phyloP scores from a whole-genome alignment of 768 basidiomycete genomes.

The Lenzites betulinus region DNA sequence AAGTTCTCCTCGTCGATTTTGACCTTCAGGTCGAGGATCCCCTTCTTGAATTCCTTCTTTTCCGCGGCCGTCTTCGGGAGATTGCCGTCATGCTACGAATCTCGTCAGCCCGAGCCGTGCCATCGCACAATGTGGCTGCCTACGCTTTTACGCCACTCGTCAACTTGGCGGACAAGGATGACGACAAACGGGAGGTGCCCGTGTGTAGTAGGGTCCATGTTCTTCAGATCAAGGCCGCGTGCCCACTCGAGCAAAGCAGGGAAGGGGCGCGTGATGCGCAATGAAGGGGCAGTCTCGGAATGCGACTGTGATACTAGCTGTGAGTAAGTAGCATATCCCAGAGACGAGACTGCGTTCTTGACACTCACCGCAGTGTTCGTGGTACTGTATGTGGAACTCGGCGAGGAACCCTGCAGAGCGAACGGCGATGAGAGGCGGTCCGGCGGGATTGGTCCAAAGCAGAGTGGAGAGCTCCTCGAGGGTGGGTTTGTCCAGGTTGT shows the following conservation, averaged over 20 bases:
- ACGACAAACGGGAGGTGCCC: slow-evolving; percentile 89
- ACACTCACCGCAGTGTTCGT: slow-evolving; percentile 78
- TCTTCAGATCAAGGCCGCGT: slow-evolving; percentile 65
- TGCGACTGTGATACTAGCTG: slow-evolving; percentile 34
- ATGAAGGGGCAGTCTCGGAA: slow-evolving; percentile 57
- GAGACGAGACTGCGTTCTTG: neutral
- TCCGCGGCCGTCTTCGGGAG: slow-evolving; percentile 60
- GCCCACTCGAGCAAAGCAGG: slow-evolving; percentile 77
- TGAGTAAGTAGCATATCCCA: slow-evolving; percentile 62
- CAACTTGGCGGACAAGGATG: slow-evolving; percentile 80
- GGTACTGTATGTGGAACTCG: slow-evolving; percentile 85
- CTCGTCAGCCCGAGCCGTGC: neutral
- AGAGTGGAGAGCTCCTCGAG: slow-evolving; percentile 62
- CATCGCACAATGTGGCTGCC: neutral
- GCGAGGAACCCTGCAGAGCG: slow-evolving; percentile 89
- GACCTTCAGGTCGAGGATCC: slow-evolving; percentile 60
- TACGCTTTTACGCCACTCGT: slow-evolving; percentile 81
- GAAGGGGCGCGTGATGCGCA: slow-evolving; percentile 91
- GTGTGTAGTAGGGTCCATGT: slow-evolving; percentile 88
- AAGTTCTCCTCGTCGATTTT: slow-evolving; percentile 96
- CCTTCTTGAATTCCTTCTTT: slow-evolving; percentile 75
- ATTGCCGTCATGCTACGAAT: slow-evolving; percentile 62
- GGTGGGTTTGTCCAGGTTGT: slow-evolving; percentile 65
- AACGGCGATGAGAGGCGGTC: slow-evolving; percentile 73
- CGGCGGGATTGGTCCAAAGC: slow-evolving; percentile 64